Percentiles rank a stretch among this genome's conserved stretches.
Evolutionary conservation across 805 yeast species (phyloP).

Genomic region (Ogataea populi-albae): DNA sequence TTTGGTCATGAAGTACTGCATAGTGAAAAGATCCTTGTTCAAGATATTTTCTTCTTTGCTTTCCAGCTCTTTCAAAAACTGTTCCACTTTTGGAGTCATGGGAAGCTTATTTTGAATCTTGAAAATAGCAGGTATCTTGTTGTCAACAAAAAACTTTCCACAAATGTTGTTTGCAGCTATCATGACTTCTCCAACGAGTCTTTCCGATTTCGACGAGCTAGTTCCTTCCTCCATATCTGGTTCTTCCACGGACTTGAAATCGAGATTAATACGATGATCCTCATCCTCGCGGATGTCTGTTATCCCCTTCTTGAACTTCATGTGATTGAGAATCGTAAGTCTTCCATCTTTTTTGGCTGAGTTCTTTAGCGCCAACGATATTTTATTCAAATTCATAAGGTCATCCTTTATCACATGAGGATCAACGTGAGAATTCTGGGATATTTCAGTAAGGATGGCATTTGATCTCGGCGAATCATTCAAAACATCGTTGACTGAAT

Average conservation of each 20-base stretch:
- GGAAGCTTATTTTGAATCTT: slow-evolving; percentile 30
- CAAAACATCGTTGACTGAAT: slow-evolving; percentile 55
- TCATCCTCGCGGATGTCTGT: slow-evolving; percentile 22
- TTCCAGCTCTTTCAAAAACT: slow-evolving; percentile 21
- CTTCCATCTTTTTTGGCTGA: slow-evolving; percentile 40
- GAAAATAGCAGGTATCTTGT: slow-evolving; percentile 53
- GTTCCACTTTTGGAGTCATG: slow-evolving; percentile 19
- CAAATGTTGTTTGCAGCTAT: slow-evolving; percentile 67
- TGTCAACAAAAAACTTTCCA: slow-evolving; percentile 43
- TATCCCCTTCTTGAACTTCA: slow-evolving; percentile 23
- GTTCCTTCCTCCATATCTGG: slow-evolving; percentile 4
- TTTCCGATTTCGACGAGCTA: slow-evolving; percentile 45
- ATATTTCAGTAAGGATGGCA: slow-evolving; percentile 5
- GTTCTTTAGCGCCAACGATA: slow-evolving; percentile 30
- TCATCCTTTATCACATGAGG: slow-evolving; percentile 28
- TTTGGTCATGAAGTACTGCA: slow-evolving; percentile 47
- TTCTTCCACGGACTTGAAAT: slow-evolving; percentile 19
- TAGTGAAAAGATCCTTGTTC: slow-evolving; percentile 40
- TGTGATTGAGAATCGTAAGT: slow-evolving; percentile 16
- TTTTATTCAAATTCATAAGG: slow-evolving; percentile 33
- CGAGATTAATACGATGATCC: slow-evolving; percentile 23
- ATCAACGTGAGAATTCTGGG: slow-evolving; percentile 6
- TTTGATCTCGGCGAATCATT: slow-evolving; percentile 16
- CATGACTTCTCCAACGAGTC: slow-evolving; percentile 83
- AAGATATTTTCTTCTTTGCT: slow-evolving; percentile 24